These are phyloP conservation scores for Linnemannia schmuckeri DNA, from an alignment of 192 early-diverging fungal species.

Conservation along the genomic window DNA sequence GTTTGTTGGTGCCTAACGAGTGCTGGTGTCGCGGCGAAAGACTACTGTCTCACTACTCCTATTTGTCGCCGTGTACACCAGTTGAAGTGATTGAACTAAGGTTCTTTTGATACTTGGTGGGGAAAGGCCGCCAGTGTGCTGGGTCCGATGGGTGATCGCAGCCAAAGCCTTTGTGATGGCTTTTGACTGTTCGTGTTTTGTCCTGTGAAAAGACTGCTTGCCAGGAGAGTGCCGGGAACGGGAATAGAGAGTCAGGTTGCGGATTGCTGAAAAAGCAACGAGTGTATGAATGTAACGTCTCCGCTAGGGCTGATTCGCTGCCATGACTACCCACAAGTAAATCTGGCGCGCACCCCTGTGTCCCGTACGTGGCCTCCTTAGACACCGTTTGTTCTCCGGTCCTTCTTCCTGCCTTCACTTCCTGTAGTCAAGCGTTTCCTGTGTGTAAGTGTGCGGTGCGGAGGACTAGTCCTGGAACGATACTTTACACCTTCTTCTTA, in stretches of 20 bases:
- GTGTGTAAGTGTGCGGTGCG: neutral
- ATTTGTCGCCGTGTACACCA: too few species aligned
- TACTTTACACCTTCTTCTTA: slow-evolving; percentile 96
- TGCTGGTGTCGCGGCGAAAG: neutral
- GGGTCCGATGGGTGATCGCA: neutral
- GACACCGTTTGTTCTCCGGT: neutral
- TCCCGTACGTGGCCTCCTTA: neutral
- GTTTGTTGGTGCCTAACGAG: neutral
- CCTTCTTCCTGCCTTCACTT: neutral
- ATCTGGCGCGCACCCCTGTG: neutral
- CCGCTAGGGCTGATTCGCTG: neutral
- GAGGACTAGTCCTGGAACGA: slow-evolving; percentile 43
- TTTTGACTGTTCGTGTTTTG: neutral
- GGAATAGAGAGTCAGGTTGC: neutral
- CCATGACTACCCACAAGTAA: neutral
- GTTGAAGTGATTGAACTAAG: too few species aligned
- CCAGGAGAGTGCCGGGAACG: neutral
- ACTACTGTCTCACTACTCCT: too few species aligned
- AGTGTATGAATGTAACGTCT: neutral
- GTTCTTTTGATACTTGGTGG: too few species aligned
- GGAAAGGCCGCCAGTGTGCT: neutral
- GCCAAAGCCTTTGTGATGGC: neutral
- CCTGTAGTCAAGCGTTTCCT: neutral
- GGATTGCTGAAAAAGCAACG: neutral
- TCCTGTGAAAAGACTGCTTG: neutral